Evolutionary conservation across 2,329 filamentous ascomycete genomes (phyloP).

Genomic region (Aspergillus caelatus): DNA sequence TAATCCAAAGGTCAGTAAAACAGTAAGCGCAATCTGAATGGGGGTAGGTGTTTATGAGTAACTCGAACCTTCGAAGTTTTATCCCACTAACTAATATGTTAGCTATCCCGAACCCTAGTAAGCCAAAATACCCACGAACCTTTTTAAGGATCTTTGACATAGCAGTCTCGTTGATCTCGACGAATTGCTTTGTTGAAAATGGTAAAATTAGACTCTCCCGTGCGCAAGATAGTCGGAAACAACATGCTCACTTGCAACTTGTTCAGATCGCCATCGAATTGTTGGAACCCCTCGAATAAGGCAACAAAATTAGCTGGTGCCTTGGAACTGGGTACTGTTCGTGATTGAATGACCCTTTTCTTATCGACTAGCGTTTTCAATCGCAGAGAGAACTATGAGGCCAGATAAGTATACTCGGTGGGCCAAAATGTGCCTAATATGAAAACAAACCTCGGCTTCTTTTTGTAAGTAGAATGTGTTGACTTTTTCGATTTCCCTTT

Average conservation of each 20-base stretch:
- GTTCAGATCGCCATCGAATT: constrained; percentile 94
- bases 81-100: constrained; percentile 69
- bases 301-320: constrained; percentile 92
- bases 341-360: constrained; percentile 85
- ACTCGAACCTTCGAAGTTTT: constrained; percentile 84
- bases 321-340: constrained; percentile 75
- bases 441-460: constrained; percentile 79
- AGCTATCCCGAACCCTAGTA: constrained; percentile 23
- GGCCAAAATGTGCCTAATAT: constrained; percentile 6
- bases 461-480: constrained; percentile 98
- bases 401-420: constrained; percentile 1
- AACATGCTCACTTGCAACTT: constrained; percentile 69
- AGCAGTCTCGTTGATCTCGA: constrained; percentile 95
- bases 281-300: constrained; percentile 93
- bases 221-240: background rate
- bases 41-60: background rate
- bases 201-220: constrained; percentile 9
- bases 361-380: constrained; percentile 92
- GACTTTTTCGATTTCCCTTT: constrained; percentile 97
- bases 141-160: constrained; percentile 99
- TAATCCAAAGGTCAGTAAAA: constrained; percentile 41
- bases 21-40: constrained; percentile 7
- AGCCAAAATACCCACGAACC: constrained; percentile 46
- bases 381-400: constrained; percentile 79
- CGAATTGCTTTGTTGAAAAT: constrained; percentile 71